Evolutionary conservation across 768 basidiomycete genomes (phyloP).

Genomic region (Terana coerulea): DNA sequence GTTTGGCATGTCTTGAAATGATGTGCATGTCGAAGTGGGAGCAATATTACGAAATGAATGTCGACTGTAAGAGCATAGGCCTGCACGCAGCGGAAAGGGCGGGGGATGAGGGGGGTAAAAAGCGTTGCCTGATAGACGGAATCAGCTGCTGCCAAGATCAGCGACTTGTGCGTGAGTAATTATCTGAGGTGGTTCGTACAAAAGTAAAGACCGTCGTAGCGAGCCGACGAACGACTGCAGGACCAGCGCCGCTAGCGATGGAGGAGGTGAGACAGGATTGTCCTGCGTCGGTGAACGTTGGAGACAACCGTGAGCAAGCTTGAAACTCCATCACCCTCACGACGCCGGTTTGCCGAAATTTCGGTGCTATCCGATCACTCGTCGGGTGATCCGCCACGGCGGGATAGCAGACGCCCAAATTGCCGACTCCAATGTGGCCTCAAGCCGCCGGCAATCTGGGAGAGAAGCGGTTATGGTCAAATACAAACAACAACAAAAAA

Average conservation of each 20-base stretch:
- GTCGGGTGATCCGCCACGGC: too few species aligned
- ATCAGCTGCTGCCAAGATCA: background rate
- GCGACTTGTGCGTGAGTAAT: background rate
- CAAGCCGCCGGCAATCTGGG: too few species aligned
- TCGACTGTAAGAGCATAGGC: conserved; percentile 20
- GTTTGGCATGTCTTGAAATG: conserved; percentile 12
- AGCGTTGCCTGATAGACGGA: background rate
- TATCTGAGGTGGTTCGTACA: background rate
- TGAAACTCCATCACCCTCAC: conserved; percentile 6
- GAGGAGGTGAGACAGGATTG: background rate
- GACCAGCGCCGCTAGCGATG: conserved; percentile 3
- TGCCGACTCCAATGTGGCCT: too few species aligned
- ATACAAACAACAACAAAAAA: too few species aligned
- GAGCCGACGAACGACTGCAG: background rate
- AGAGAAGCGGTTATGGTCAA: too few species aligned
- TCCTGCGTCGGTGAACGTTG: conserved; percentile 1
- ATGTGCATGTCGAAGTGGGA: conserved; percentile 5
- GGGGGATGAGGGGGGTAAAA: conserved; percentile 1
- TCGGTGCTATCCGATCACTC: too few species aligned
- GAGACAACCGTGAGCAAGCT: background rate
- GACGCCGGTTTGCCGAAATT: too few species aligned
- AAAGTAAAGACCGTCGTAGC: background rate
- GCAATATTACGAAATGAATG: conserved; percentile 9
- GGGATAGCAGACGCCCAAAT: too few species aligned
- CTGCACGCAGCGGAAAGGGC: background rate